Percentiles rank a stretch among this genome's conserved stretches.
phyloP scores from a whole-genome alignment of 2,329 filamentous ascomycete genomes.

The Trematosphaeria pertusa region DNA sequence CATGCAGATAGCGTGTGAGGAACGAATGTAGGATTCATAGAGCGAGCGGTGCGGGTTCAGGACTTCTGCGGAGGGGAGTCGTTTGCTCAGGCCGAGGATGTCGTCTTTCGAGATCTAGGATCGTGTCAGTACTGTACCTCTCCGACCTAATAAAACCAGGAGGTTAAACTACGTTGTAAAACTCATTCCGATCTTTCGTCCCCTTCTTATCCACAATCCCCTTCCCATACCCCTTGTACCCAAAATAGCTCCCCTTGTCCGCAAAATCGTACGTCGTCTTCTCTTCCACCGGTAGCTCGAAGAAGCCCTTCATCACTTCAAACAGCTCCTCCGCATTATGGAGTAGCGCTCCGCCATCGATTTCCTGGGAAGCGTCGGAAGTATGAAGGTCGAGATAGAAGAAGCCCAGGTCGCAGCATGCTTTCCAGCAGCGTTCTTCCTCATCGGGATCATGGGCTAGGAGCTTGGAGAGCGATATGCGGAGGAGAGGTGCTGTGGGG shows the following conservation, averaged over 20 bases:
- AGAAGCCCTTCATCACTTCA: constrained; percentile 54
- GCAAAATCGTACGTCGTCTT: constrained; percentile 63
- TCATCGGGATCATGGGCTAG: constrained; percentile 44
- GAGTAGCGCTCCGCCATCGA: constrained; percentile 51
- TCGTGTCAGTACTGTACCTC: too few species aligned
- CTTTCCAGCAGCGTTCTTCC: constrained; percentile 48
- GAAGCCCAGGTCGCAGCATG: constrained; percentile 60
- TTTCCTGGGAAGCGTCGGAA: constrained; percentile 1
- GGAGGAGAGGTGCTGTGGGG: constrained; percentile 49
- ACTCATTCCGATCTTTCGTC: constrained; percentile 60
- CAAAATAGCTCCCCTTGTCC: constrained; percentile 59
- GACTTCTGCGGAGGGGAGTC: constrained; percentile 53
- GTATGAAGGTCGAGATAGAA: constrained; percentile 62
- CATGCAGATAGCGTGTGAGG: constrained; percentile 55
- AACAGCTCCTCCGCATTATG: constrained; percentile 56
- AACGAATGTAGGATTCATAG: constrained; percentile 54
- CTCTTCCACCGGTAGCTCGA: constrained; percentile 57
- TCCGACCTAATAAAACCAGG: too few species aligned
- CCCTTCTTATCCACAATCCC: constrained; percentile 57
- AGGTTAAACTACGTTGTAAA: constrained; percentile 57
- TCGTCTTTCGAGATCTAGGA: constrained; percentile 60
- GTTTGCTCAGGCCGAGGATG: constrained; percentile 50
- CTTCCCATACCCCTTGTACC: constrained; percentile 57
- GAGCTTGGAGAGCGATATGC: constrained; percentile 51
- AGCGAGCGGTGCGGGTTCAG: constrained; percentile 46